Evolutionary conservation across 441 rosid genomes (phyloP).

Genomic region (Pelargonium cotyledonis): DNA sequence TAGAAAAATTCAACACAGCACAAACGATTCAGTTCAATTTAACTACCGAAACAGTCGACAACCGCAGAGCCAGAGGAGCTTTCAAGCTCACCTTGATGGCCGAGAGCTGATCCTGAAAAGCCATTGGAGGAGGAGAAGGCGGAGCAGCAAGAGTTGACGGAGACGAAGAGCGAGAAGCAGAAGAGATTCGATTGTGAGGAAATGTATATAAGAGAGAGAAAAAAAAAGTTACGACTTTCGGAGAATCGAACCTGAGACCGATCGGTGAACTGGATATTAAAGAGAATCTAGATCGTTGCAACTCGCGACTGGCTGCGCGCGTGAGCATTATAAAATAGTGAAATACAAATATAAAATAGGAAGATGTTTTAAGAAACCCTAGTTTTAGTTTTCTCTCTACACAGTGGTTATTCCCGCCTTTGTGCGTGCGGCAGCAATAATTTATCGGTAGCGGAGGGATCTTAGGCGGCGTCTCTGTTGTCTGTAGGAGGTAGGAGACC

Average conservation of each 20-base stretch:
- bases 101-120: slow-evolving; percentile 37
- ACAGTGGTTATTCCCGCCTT: too few species aligned
- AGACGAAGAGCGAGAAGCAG: slow-evolving; percentile 10
- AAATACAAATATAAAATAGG: too few species aligned
- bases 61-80: not conserved
- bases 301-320: not conserved
- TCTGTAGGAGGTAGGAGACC: too few species aligned
- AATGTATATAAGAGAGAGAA: not conserved
- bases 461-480: too few species aligned
- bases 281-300: not conserved
- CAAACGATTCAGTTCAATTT: slow-evolving; percentile 7
- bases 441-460: too few species aligned
- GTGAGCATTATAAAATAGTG: too few species aligned
- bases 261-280: not conserved
- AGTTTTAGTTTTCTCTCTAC: too few species aligned
- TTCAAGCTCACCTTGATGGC: slow-evolving; percentile 47
- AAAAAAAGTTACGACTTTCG: not conserved
- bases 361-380: too few species aligned
- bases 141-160: not conserved
- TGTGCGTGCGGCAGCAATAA: too few species aligned
- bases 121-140: slow-evolving; percentile 36
- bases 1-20: slow-evolving; percentile 17
- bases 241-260: not conserved
- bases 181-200: not conserved
- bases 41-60: not conserved